Base-by-base conservation (phyloP, 108 stramenopile species). In the Asterionellopsis glacialis region DNA sequence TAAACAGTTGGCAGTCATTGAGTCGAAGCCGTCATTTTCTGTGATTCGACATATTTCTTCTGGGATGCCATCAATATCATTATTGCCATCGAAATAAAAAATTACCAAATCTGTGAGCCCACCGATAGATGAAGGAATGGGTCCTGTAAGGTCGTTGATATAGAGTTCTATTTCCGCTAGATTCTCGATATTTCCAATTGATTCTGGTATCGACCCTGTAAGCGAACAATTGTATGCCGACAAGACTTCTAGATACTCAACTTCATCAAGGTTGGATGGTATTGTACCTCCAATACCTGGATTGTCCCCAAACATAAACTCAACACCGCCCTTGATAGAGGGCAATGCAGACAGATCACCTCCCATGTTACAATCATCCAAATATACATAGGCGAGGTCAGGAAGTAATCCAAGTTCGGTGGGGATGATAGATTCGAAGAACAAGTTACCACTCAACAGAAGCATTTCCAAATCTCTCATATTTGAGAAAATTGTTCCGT, bases 231-330 rank as follows among this genome's bases (percentile, higher is more conserved):
- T 50, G 24, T 68, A 61, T 21, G 64, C 25, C 41, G 59, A 65
- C 11, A 73, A 49, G 41, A 59, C 55, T 19, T 28, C 61, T 38
- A 81, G 56, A 0, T 33, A 45, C 10, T n/a, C 11, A 6, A 44
- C 40, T n/a, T 56, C 12, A 18, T 44, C 55, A 1, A 81, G 39
- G 11, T 25, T 16, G 9, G 67, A 27, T 9, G 79, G 75, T 13
- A 81, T 57, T 15, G 68, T 51, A 16, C 79, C 79, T 21, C 5
- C 28, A 11, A 81, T 14, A 16, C 9, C 9, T 11, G 71, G 71
- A 63, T 76, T 81, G 18, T 59, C 41, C 42, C 68, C 79, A 16
- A 81, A 15, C 79, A 72, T 74, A 10, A 76, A 19, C 54, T 81
- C 79, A 1, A 28, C 53, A 25, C 64, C 51, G 41, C 59, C 50